Evolutionary conservation across 805 yeast species (phyloP).

Genomic region (Jamesozyma spencerorum): DNA sequence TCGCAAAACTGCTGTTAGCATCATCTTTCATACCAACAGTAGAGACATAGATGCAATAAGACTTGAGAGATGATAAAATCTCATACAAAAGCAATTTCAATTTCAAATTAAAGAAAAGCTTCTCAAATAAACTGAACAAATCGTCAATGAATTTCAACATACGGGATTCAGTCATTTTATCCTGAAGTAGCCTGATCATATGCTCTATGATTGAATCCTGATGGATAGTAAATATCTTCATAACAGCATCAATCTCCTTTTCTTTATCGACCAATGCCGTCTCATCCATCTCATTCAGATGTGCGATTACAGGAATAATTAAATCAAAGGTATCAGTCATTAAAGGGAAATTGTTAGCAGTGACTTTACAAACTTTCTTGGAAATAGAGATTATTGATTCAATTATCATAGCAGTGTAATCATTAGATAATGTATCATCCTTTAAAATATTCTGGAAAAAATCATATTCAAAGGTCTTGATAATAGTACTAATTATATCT

Average conservation of each 20-base stretch:
- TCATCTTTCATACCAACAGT: constrained; percentile 7
- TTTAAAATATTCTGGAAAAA: constrained; percentile 18
- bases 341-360: constrained; percentile 1
- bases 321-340: constrained; percentile 7
- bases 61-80: constrained; percentile 23
- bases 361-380: constrained; percentile 12
- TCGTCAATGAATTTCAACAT: constrained; percentile 10
- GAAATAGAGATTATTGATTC: constrained; percentile 19
- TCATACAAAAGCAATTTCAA: constrained; percentile 27
- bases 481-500: constrained; percentile 8
- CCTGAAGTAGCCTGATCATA: constrained; percentile 11
- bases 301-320: constrained; percentile 9
- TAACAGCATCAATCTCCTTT: constrained; percentile 13
- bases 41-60: constrained; percentile 20
- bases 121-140: constrained; percentile 20
- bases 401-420: constrained; percentile 15
- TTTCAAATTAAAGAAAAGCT: constrained; percentile 20
- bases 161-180: not conserved
- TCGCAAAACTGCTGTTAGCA: constrained; percentile 1
- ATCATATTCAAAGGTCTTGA: constrained; percentile 18
- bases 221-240: constrained; percentile 26
- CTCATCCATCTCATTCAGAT: constrained; percentile 10
- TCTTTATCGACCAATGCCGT: constrained; percentile 7
- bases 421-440: constrained; percentile 2
- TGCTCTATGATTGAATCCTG: constrained; percentile 19